These are phyloP conservation scores for Pichia sp. DNA, from an alignment of 1,139 yeast genomes.

Conservation along the genomic window DNA sequence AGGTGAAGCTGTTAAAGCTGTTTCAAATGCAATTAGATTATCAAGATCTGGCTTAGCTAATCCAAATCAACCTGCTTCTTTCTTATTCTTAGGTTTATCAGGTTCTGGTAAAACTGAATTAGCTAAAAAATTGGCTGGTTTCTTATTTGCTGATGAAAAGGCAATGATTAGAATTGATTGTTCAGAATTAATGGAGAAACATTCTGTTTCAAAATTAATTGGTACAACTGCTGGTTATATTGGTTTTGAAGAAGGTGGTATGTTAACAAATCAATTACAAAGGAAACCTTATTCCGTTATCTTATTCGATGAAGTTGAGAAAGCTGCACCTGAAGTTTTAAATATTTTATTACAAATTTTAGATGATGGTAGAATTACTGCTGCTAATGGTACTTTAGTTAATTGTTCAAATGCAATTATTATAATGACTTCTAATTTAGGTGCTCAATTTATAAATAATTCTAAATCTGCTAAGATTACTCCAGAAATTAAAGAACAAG, in stretches of 20 bases:
- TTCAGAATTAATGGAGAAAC: slow-evolving; percentile 90
- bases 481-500: slow-evolving; percentile 61
- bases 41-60: slow-evolving; percentile 94
- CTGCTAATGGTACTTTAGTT: slow-evolving; percentile 88
- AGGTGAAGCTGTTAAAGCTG: slow-evolving; percentile 92
- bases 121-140: slow-evolving; percentile 93
- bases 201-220: slow-evolving; percentile 86
- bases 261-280: slow-evolving; percentile 82
- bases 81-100: slow-evolving; percentile 87
- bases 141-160: slow-evolving; percentile 89
- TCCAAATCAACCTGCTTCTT: slow-evolving; percentile 94
- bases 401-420: slow-evolving; percentile 88
- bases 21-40: slow-evolving; percentile 87
- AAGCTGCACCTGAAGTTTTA: slow-evolving; percentile 98
- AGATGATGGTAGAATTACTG: slow-evolving; percentile 94
- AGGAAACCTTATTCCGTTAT: slow-evolving; percentile 93
- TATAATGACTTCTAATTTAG: slow-evolving; percentile 95
- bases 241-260: slow-evolving; percentile 97
- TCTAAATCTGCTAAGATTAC: slow-evolving; percentile 60
- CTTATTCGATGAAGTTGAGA: slow-evolving; percentile 93
- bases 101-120: slow-evolving; percentile 98
- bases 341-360: slow-evolving; percentile 84
- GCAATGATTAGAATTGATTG: slow-evolving; percentile 98
- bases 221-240: slow-evolving; percentile 99
- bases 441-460: slow-evolving; percentile 81